These are phyloP conservation scores for Hortaea werneckii DNA, from an alignment of 2,329 filamentous ascomycete species.

Conservation along the genomic window DNA sequence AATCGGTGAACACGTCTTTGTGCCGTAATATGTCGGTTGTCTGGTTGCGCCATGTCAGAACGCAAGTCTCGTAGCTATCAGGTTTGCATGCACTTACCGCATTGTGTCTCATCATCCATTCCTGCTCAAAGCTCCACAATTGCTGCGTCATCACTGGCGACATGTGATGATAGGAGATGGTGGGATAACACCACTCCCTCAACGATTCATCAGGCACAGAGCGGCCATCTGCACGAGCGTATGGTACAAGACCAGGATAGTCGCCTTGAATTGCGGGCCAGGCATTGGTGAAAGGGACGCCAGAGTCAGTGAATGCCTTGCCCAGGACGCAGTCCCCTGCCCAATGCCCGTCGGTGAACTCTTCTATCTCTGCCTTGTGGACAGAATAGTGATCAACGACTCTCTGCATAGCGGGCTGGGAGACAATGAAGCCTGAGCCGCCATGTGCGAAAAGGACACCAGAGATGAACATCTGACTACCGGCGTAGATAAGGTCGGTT, in stretches of 20 bases:
- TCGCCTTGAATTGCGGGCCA: conserved; percentile 35
- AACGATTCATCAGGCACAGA: conserved; percentile 32
- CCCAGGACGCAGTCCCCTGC: conserved; percentile 46
- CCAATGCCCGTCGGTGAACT: conserved; percentile 36
- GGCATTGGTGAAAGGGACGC: conserved; percentile 33
- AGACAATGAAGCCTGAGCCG: conserved; percentile 36
- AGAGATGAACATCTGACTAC: conserved; percentile 32
- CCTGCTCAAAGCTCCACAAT: conserved; percentile 23
- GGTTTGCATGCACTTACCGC: not conserved
- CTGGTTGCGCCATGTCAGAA: too few species aligned
- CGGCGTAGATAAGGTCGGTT: conserved; percentile 37
- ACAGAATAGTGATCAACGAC: conserved; percentile 15
- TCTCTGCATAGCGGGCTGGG: conserved; percentile 26
- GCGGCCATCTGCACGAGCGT: conserved; percentile 23
- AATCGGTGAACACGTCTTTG: not conserved
- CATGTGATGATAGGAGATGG: conserved; percentile 30
- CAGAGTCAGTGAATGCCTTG: conserved; percentile 37
- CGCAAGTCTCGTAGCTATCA: not conserved
- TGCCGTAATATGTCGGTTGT: not conserved
- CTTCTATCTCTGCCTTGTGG: conserved; percentile 33
- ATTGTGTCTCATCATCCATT: conserved; percentile 17
- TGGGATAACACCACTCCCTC: conserved; percentile 35
- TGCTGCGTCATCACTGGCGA: conserved; percentile 15
- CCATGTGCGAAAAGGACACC: conserved; percentile 32
- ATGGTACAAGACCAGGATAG: not conserved